Evolutionary conservation across 1,139 yeast species (phyloP), one percentile per base, ranked within the genome.

Genomic region (Saccharomyces hybrid): DNA sequence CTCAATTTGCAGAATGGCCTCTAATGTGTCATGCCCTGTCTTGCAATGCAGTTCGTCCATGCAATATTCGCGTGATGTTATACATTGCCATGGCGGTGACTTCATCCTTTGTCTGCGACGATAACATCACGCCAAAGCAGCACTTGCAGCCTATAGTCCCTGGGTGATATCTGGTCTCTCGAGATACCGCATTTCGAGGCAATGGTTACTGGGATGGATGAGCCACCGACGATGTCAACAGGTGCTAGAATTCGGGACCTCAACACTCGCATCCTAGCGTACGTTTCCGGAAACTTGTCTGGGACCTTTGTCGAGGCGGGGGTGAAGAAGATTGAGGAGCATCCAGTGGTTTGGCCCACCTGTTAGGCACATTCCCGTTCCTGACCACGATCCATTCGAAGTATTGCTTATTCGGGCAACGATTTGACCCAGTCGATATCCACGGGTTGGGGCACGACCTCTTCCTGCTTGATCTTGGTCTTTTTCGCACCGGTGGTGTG

Each of bases 91-190:
- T 78, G 53, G 78, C 87, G 59, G 88, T 90, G 41, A 85, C 82
- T 66, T 88, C 96, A 69, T 91, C 98, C 65, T 87, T 89, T 1
- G 98, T 91, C 64, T 91, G 98, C 0, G 97, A 81, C 11, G 96
- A 88, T 34, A 91, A 78, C 91, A 91, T 87, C 53, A 91, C 75
- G 3, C 96, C 83, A 0, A 0, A 89, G 76, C 47, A 91, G 73
- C 46, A 88, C 74, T 69, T 90, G 97, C 66, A 84, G 85, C 51
- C 97, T 75, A 63, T 78, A 83, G 26, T 73, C 66, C 59, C 70
- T 61, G 0, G 83, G 82, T 27, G 77, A 67, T 58, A 73, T 56
- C 60, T 64, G 55, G 1, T 56, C 54, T 27, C 58, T 63, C 1
- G 56, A 29, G 24, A 61, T 58, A 12, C 66, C 65, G 49, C 61